Evolutionary conservation across 768 basidiomycete genomes (phyloP).

Genomic region (Strobilomyces dryophilus): DNA sequence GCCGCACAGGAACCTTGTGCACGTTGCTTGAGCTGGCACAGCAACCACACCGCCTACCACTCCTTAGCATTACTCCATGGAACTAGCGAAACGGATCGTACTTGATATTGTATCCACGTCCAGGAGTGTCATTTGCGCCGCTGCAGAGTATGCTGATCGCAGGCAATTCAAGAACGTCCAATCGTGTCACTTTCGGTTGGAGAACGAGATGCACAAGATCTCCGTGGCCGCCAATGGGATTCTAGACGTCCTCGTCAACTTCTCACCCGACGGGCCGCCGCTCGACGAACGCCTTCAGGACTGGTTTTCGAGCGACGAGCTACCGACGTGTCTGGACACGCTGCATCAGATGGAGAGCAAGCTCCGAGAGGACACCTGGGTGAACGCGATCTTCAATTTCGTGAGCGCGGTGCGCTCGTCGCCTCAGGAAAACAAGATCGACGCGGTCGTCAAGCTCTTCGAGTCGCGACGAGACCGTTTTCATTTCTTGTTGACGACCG

Average conservation of each 20-base stretch:
- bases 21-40: too few species aligned
- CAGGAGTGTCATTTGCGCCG: background rate
- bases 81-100: background rate
- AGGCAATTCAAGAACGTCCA: background rate
- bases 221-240: conserved; percentile 1
- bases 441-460: conserved; percentile 3
- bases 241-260: background rate
- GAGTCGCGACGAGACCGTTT: conserved; percentile 1
- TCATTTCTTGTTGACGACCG: conserved; percentile 8
- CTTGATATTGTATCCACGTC: background rate
- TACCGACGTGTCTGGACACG: conserved; percentile 1
- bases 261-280: background rate
- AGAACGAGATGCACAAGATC: conserved; percentile 12
- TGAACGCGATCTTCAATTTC: background rate
- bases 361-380: conserved; percentile 1
- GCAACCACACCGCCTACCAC: too few species aligned
- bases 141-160: background rate
- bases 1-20: too few species aligned
- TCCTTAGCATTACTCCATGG: background rate
- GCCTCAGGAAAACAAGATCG: conserved; percentile 3
- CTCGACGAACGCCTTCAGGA: conserved; percentile 10
- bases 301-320: conserved; percentile 9
- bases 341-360: conserved; percentile 6
- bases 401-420: background rate
- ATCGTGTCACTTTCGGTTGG: conserved; percentile 10